A percentile compares a stretch with the other conserved stretches of the same genome.
Conservation (phyloP, 2,329 filamentous ascomycete genomes). For the Microdochium nivale region DNA sequence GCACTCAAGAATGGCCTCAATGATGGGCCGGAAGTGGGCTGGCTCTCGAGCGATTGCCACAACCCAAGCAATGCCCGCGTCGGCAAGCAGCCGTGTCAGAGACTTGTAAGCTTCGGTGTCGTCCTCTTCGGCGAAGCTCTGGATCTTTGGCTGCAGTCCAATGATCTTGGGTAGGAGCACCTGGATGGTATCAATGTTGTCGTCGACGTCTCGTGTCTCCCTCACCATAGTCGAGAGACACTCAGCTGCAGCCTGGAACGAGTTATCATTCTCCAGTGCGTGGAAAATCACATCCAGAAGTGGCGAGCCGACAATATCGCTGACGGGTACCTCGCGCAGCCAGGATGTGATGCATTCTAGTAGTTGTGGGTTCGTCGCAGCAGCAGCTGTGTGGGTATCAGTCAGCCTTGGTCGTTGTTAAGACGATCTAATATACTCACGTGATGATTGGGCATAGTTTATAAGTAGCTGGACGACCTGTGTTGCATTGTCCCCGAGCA, state of each 20-base stretch:
- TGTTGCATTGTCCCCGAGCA: conserved; percentile 82
- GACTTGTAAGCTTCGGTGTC: conserved; percentile 82
- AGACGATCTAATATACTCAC: conserved; percentile 39
- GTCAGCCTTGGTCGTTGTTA: conserved; percentile 9
- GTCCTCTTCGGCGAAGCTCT: conserved; percentile 65
- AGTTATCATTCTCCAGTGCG: conserved; percentile 64
- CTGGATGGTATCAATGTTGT: conserved; percentile 74
- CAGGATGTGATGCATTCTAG: conserved; percentile 95
- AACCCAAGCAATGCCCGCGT: conserved; percentile 91
- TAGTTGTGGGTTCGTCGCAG: conserved; percentile 79
- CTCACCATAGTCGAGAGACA: conserved; percentile 86
- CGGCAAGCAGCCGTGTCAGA: conserved; percentile 81
- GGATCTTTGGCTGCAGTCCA: conserved; percentile 67
- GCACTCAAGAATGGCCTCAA: conserved; percentile 89
- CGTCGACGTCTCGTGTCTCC: conserved; percentile 90
- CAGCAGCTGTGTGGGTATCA: conserved; percentile 44
- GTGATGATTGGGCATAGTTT: conserved; percentile 84
- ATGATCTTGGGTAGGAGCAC: conserved; percentile 75
- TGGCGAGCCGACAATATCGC: conserved; percentile 75
- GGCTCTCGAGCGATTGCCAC: conserved; percentile 83
- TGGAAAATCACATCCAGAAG: conserved; percentile 74
- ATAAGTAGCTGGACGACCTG: conserved; percentile 82
- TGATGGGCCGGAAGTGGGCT: conserved; percentile 69
- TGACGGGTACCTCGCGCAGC: conserved; percentile 85
- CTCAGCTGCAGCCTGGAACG: conserved; percentile 83